Conservation (phyloP, 2,329 filamentous ascomycete genomes). For the Pseudogymnoascus sp. region DNA sequence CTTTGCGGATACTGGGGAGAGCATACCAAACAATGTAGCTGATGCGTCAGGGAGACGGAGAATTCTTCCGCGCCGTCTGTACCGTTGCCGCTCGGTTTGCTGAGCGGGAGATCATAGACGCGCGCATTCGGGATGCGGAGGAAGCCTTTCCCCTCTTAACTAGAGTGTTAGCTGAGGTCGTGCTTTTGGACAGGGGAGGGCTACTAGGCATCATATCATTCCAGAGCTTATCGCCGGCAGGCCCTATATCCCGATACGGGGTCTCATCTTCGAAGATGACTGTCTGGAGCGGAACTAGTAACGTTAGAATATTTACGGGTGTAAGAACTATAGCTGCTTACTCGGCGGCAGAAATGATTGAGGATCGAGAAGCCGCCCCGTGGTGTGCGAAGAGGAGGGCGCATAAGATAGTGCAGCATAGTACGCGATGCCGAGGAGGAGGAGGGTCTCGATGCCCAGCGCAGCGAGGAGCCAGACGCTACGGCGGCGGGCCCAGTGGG, state of each 20-base stretch:
- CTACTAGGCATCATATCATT: slow-evolving; percentile 24
- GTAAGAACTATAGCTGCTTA: neutral
- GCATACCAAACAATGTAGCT: slow-evolving; percentile 24
- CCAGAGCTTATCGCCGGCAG: slow-evolving; percentile 22
- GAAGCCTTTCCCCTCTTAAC: slow-evolving; percentile 23
- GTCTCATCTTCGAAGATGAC: slow-evolving; percentile 23
- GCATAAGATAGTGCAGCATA: neutral
- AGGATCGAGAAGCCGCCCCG: neutral
- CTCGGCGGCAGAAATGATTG: neutral
- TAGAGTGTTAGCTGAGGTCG: slow-evolving; percentile 11
- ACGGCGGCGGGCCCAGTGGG: slow-evolving; percentile 5
- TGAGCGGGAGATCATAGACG: slow-evolving; percentile 23
- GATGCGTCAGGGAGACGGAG: slow-evolving; percentile 24
- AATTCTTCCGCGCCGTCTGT: slow-evolving; percentile 22
- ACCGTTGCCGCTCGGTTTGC: slow-evolving; percentile 20
- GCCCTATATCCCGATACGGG: slow-evolving; percentile 19
- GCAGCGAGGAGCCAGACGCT: neutral
- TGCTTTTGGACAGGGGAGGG: neutral
- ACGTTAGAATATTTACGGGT: neutral
- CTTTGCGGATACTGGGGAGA: neutral
- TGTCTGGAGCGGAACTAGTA: slow-evolving; percentile 13
- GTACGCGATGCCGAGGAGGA: neutral
- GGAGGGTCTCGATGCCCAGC: neutral
- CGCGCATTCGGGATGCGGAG: slow-evolving; percentile 23
- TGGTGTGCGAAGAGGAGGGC: neutral